Conservation (phyloP, 2,329 filamentous ascomycete genomes). For the Fusarium subtropicale region DNA sequence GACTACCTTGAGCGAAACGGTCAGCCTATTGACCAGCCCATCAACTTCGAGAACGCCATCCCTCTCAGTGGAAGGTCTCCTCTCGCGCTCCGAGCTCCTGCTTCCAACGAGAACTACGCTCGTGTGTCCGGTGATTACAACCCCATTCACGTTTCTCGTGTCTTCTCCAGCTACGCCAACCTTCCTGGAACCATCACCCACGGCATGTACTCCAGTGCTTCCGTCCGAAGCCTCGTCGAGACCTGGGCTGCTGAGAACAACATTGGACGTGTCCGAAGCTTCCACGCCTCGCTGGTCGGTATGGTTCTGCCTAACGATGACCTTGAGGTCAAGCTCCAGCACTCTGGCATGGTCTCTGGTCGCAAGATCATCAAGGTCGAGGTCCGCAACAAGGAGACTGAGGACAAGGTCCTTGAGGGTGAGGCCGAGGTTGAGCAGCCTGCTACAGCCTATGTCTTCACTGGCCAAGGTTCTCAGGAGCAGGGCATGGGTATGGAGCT, state of each 20-base stretch:
- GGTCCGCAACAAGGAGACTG: constrained; percentile 92
- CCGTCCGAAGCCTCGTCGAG: constrained; percentile 94
- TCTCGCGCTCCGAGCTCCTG: constrained; percentile 87
- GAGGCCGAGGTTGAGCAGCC: constrained; percentile 99
- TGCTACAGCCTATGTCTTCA: constrained; percentile 96
- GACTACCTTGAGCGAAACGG: constrained; percentile 96
- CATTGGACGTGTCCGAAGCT: constrained; percentile 94
- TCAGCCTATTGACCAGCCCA: constrained; percentile 91
- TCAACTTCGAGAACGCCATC: constrained; percentile 97
- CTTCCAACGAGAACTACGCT: constrained; percentile 97
- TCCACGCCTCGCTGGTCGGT: constrained; percentile 95
- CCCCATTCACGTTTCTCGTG: constrained; percentile 96
- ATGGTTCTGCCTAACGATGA: constrained; percentile 99
- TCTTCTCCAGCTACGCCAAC: constrained; percentile 96
- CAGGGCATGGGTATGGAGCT: constrained; percentile 99
- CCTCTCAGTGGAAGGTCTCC: constrained; percentile 93
- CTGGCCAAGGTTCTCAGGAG: constrained; percentile 97
- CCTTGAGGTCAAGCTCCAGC: constrained; percentile 93
- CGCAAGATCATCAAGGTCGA: constrained; percentile 99
- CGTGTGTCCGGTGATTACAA: constrained; percentile 99
- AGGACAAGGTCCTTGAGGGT: constrained; percentile 94
- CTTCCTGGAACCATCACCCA: constrained; percentile 97
- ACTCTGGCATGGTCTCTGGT: constrained; percentile 96
- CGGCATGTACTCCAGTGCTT: constrained; percentile 98
- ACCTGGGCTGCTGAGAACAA: constrained; percentile 99